These are phyloP conservation scores for Leccinellum albellum DNA, from an alignment of 768 basidiomycete species.

Conservation along the genomic window DNA sequence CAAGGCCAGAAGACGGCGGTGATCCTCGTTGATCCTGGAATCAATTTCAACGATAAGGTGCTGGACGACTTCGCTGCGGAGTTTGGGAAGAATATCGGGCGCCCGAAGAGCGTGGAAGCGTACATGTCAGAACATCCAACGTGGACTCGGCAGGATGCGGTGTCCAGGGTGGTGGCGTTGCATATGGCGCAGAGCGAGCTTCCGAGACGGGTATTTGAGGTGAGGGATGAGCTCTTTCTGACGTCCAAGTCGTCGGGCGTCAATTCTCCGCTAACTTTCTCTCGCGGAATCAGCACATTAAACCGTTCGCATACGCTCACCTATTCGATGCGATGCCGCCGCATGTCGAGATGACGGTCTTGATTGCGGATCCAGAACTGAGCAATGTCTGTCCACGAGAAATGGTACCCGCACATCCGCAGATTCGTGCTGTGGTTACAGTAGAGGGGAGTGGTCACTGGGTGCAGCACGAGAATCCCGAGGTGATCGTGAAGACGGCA, in stretches of 20 bases:
- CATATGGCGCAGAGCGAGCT: slow-evolving; percentile 6
- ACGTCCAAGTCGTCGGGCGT: neutral
- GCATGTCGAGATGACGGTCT: slow-evolving; percentile 13
- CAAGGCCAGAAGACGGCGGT: neutral
- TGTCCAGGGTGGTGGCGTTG: slow-evolving; percentile 10
- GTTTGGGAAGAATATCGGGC: neutral
- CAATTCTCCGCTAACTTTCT: neutral
- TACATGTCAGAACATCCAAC: slow-evolving; percentile 8
- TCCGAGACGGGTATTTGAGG: slow-evolving; percentile 5
- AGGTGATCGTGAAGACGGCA: slow-evolving; percentile 2
- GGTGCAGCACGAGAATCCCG: slow-evolving; percentile 13
- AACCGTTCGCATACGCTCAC: slow-evolving; percentile 12
- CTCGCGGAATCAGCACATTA: slow-evolving; percentile 7
- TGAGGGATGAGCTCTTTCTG: neutral
- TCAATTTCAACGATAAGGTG: slow-evolving; percentile 1
- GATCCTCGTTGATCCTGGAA: slow-evolving; percentile 14
- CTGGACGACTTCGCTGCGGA: neutral
- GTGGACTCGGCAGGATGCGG: slow-evolving; percentile 15
- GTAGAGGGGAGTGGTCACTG: slow-evolving; percentile 14
- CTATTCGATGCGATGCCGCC: slow-evolving; percentile 7
- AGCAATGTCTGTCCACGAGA: slow-evolving; percentile 4
- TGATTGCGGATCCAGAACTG: slow-evolving; percentile 11
- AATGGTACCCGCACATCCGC: slow-evolving; percentile 1
- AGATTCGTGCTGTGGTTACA: neutral
- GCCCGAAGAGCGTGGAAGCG: slow-evolving; percentile 5